These are phyloP conservation scores for Podila minutissima DNA, from an alignment of 192 early-diverging fungal genomes.

Conservation along the genomic window DNA sequence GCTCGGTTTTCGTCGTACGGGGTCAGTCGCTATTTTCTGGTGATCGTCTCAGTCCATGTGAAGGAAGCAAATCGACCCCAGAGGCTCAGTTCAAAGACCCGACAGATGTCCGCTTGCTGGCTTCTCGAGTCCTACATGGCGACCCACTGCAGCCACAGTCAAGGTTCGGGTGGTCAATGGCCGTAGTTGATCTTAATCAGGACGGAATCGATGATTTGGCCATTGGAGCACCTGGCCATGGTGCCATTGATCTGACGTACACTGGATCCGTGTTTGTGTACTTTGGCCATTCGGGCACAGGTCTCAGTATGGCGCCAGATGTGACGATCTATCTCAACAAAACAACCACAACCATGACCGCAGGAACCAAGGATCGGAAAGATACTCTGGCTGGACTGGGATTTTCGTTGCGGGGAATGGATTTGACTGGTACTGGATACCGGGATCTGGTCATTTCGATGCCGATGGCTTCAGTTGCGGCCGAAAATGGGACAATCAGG, in stretches of 20 bases:
- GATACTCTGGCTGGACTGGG: slow-evolving; percentile 52
- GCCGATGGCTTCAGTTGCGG: slow-evolving; percentile 53
- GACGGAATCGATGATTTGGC: slow-evolving; percentile 91
- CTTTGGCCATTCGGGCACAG: slow-evolving; percentile 64
- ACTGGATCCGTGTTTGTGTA: slow-evolving; percentile 73
- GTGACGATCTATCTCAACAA: slow-evolving; percentile 50
- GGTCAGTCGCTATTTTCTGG: slow-evolving; percentile 10
- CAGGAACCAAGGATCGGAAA: neutral
- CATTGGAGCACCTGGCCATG: slow-evolving; percentile 69
- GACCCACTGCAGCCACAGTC: slow-evolving; percentile 35
- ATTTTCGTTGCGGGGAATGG: slow-evolving; percentile 61
- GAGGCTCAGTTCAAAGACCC: slow-evolving; percentile 19
- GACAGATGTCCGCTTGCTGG: slow-evolving; percentile 55
- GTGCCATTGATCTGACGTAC: slow-evolving; percentile 29
- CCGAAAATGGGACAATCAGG: neutral
- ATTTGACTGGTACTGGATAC: slow-evolving; percentile 71
- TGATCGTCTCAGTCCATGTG: neutral
- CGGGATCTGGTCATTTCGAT: slow-evolving; percentile 76
- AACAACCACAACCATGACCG: neutral
- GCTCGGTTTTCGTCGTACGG: slow-evolving; percentile 68
- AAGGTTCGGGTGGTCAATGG: slow-evolving; percentile 80
- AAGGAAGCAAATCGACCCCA: slow-evolving; percentile 10
- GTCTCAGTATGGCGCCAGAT: slow-evolving; percentile 60
- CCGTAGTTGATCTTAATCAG: slow-evolving; percentile 82
- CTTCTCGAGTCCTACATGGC: slow-evolving; percentile 21